Conservation (phyloP, 2,329 filamentous ascomycete genomes). For the Cercospora janseana region DNA sequence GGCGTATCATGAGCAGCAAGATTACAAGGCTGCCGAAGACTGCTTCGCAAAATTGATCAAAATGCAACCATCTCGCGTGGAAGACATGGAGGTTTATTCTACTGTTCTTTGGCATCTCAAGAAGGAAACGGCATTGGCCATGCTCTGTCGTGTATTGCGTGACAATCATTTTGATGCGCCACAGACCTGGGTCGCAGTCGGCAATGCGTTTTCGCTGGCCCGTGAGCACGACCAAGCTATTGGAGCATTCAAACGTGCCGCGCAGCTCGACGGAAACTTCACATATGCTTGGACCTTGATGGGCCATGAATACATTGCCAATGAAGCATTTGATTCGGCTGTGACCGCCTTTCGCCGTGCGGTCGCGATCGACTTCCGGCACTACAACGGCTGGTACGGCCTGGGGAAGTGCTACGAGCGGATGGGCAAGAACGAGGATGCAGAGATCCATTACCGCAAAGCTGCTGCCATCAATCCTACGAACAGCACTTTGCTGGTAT, state of each 20-base stretch:
- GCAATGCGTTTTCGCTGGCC: slow-evolving; percentile 90
- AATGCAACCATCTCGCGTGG: slow-evolving; percentile 75
- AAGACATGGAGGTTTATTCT: slow-evolving; percentile 98
- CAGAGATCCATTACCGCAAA: slow-evolving; percentile 85
- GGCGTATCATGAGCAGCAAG: slow-evolving; percentile 85
- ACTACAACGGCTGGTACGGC: slow-evolving; percentile 99
- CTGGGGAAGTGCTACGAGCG: slow-evolving; percentile 65
- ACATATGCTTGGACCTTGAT: slow-evolving; percentile 95
- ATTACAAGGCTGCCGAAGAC: slow-evolving; percentile 82
- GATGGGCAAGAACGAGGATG: slow-evolving; percentile 62
- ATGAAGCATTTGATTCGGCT: slow-evolving; percentile 96
- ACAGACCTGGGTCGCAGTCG: slow-evolving; percentile 92
- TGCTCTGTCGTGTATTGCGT: slow-evolving; percentile 84
- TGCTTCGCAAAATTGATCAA: slow-evolving; percentile 77
- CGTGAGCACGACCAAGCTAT: slow-evolving; percentile 93
- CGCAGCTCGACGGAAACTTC: slow-evolving; percentile 83
- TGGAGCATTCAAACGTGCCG: slow-evolving; percentile 90
- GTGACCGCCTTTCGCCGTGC: slow-evolving; percentile 81
- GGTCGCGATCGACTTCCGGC: slow-evolving; percentile 79
- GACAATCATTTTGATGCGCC: slow-evolving; percentile 85
- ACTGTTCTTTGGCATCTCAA: slow-evolving; percentile 99
- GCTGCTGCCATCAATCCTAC: slow-evolving; percentile 88
- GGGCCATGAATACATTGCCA: slow-evolving; percentile 91
- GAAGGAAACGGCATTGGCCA: slow-evolving; percentile 85
- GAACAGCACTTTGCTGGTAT: slow-evolving; percentile 88